Evolutionary conservation across 305 asterid species (phyloP).

Genomic region (Rubia tinctorum): DNA sequence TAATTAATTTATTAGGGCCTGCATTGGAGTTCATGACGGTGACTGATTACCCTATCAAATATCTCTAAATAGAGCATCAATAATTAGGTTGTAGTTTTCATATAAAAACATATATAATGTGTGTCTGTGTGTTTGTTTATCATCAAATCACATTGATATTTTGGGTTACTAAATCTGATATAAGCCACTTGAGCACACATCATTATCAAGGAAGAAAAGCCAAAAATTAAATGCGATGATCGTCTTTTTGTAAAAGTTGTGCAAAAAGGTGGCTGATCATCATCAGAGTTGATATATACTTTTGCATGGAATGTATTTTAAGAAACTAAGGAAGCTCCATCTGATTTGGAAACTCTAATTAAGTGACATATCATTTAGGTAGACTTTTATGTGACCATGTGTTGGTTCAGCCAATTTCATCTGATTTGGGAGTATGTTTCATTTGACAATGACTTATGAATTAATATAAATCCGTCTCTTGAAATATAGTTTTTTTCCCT

Average conservation of each 20-base stretch:
- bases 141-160: background rate
- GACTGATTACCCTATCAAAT: background rate
- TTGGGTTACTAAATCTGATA: background rate
- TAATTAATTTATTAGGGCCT: background rate
- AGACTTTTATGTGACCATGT: too few relatives aligned
- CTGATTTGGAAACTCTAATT: background rate
- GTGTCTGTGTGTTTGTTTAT: background rate
- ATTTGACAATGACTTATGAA: too few relatives aligned
- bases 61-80: background rate
- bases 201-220: background rate
- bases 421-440: too few relatives aligned
- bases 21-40: background rate
- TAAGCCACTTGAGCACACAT: background rate
- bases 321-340: background rate
- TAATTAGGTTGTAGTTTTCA: background rate
- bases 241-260: background rate
- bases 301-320: background rate
- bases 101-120: too few relatives aligned
- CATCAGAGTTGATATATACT: background rate
- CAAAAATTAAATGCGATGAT: background rate
- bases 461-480: too few relatives aligned
- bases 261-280: background rate
- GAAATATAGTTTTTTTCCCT: too few relatives aligned
- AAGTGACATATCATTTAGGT: too few relatives aligned
- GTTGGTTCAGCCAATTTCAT: too few relatives aligned